A percentile compares a stretch with the other conserved stretches of the same genome.
phyloP scores from a whole-genome alignment of 2,329 filamentous ascomycete species.

The Pezicula carpinea region DNA sequence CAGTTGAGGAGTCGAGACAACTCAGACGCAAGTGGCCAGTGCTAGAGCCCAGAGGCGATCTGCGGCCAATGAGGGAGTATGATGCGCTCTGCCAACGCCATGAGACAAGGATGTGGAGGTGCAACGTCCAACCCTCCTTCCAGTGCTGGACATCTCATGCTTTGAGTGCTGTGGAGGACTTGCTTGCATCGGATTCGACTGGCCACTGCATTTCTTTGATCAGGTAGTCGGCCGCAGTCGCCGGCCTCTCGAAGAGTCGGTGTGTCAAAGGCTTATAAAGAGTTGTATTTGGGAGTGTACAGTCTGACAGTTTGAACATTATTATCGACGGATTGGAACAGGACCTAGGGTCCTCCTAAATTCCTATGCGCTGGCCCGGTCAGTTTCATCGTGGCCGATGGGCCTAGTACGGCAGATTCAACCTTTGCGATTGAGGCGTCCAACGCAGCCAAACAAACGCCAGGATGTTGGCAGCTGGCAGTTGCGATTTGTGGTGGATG shows the following conservation, averaged over 20 bases:
- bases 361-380: constrained; percentile 28
- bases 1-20: too few relatives aligned
- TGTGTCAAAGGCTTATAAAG: not conserved
- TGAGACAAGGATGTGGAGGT: not conserved
- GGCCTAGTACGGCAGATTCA: constrained; percentile 14
- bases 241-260: not conserved
- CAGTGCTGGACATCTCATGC: constrained; percentile 15
- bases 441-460: constrained; percentile 14
- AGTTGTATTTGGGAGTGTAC: not conserved
- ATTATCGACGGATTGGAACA: constrained; percentile 1
- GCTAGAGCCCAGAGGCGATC: constrained; percentile 1
- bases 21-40: not conserved
- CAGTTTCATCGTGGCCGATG: constrained; percentile 20
- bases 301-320: not conserved
- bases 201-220: not conserved
- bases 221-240: not conserved
- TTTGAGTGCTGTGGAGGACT: constrained; percentile 2
- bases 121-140: constrained; percentile 1
- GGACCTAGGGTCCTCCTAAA: constrained; percentile 14
- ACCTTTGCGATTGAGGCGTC: constrained; percentile 11
- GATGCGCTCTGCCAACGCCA: not conserved
- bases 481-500: constrained; percentile 13
- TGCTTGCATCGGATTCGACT: constrained; percentile 11
- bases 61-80: not conserved
- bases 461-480: constrained; percentile 7